Percentiles rank a stretch among this genome's conserved stretches.
Conservation (phyloP, 1,284 basidiomycete genomes). For the Apiotrichum gamsii region DNA sequence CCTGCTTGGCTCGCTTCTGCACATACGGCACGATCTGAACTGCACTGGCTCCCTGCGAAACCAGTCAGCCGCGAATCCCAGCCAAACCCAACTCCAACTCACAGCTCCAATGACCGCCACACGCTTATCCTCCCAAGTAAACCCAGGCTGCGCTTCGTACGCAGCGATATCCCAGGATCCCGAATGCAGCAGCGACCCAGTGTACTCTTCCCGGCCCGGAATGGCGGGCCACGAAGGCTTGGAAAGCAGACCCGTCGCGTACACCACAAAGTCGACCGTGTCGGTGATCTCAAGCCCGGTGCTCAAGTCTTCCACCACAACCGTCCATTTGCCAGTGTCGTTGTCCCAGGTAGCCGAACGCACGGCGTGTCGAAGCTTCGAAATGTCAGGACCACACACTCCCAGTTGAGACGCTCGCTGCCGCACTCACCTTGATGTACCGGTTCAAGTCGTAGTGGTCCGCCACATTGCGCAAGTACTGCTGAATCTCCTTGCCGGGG, state of each 20-base stretch:
- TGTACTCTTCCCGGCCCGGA: constrained; percentile 22
- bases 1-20: constrained; percentile 17
- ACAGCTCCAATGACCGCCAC: constrained; percentile 14
- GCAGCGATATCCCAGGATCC: constrained; percentile 16
- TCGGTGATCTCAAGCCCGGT: constrained; percentile 15
- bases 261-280: constrained; percentile 32
- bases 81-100: neutral
- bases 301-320: constrained; percentile 14
- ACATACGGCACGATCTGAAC: constrained; percentile 26
- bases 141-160: constrained; percentile 5
- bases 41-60: constrained; percentile 13
- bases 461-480: constrained; percentile 21
- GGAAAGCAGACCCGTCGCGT: constrained; percentile 25
- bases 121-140: constrained; percentile 9
- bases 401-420: no score
- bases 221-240: constrained; percentile 27
- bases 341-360: constrained; percentile 20
- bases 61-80: neutral
- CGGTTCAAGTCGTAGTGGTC: constrained; percentile 17
- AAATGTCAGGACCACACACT: neutral
- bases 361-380: neutral
- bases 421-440: constrained; percentile 23
- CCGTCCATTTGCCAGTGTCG: constrained; percentile 26
- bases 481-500: constrained; percentile 25
- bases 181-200: constrained; percentile 27